phyloP scores from a whole-genome alignment of 73 alveolate species.

The Uronychia setigera region DNA sequence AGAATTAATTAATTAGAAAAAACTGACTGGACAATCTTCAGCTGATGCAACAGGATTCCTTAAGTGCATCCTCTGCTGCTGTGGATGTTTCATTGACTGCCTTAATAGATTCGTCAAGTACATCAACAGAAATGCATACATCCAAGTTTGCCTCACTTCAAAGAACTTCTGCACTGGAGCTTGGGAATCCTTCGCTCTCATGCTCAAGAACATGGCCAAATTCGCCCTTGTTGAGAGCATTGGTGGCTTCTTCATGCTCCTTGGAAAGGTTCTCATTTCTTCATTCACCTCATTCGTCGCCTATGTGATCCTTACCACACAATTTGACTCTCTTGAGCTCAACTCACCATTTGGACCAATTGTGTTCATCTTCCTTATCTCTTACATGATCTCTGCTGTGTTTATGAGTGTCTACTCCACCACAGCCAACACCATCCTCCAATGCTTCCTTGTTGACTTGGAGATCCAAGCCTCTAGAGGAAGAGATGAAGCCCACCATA shows the following conservation, averaged over 20 bases:
- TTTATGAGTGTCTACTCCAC: constrained; percentile 90
- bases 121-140: constrained; percentile 94
- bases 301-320: constrained; percentile 74
- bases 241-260: constrained; percentile 88
- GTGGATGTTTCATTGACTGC: constrained; percentile 8
- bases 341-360: constrained; percentile 71
- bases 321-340: constrained; percentile 53
- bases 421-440: constrained; percentile 94
- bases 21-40: constrained; percentile 45
- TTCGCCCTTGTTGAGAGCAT: constrained; percentile 83
- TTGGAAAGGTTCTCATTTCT: constrained; percentile 90
- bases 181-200: constrained; percentile 85
- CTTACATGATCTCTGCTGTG: constrained; percentile 83
- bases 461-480: constrained; percentile 82
- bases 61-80: constrained; percentile 6
- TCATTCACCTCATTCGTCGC: constrained; percentile 79
- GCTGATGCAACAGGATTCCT: constrained; percentile 52
- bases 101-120: constrained; percentile 56
- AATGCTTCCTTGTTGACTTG: constrained; percentile 89
- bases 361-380: constrained; percentile 81
- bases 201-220: constrained; percentile 89
- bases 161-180: constrained; percentile 94
- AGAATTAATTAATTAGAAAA: constrained; percentile 11
- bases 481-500: constrained; percentile 25
- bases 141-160: constrained; percentile 92